Percentiles rank a stretch among this genome's conserved stretches.
These are phyloP conservation scores for Umbellularia californica DNA, from an alignment of 164 flowering plant species.

Conservation along the genomic window DNA sequence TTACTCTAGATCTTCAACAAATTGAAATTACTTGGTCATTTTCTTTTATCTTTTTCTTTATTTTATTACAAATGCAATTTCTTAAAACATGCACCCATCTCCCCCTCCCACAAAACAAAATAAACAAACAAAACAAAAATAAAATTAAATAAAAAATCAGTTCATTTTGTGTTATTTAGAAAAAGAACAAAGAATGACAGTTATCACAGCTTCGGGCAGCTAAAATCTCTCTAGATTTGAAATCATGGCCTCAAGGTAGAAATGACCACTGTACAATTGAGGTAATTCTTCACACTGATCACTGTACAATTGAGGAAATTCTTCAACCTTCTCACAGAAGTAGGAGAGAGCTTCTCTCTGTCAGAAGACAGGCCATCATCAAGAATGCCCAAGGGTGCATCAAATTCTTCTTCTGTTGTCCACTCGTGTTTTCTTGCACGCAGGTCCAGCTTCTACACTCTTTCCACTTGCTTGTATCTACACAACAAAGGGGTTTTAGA, in stretches of 20 bases:
- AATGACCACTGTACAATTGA: neutral
- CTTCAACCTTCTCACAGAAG: neutral
- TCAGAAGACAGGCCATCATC: neutral
- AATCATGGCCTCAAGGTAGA: neutral
- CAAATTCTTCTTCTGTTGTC: constrained; percentile 84
- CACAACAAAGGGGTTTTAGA: constrained; percentile 1
- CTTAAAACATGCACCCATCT: too few species aligned
- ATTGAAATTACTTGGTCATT: too few species aligned
- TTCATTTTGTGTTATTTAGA: too few species aligned
- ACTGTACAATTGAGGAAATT: neutral
- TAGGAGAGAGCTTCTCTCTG: neutral
- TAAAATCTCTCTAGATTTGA: too few species aligned
- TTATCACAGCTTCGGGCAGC: too few species aligned
- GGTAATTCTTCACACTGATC: neutral
- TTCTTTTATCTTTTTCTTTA: too few species aligned
- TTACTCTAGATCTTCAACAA: too few species aligned
- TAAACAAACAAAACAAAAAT: too few species aligned
- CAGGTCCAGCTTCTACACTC: constrained; percentile 40
- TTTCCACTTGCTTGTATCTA: constrained; percentile 67
- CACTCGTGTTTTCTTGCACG: constrained; percentile 52
- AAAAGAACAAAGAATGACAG: too few species aligned
- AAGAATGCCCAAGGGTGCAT: neutral
- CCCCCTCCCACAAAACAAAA: too few species aligned
- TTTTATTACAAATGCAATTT: too few species aligned
- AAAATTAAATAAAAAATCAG: too few species aligned